A percentile compares a stretch with the other conserved stretches of the same genome.
Conservation (phyloP, 306 rosid genomes). For the Chamaecrista fasciculata region DNA sequence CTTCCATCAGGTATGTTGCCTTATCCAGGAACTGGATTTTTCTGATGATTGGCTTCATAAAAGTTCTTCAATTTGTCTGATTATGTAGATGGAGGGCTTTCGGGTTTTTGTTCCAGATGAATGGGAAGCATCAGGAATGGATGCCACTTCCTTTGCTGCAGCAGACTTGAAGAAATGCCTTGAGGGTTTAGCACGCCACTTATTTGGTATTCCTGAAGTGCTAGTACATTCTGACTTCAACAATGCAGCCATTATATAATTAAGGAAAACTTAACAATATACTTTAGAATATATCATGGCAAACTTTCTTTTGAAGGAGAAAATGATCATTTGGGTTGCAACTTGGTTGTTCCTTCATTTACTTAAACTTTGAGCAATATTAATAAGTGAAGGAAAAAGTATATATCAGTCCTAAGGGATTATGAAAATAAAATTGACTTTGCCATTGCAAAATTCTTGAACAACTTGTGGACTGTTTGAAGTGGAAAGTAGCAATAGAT, state of each 20-base stretch:
- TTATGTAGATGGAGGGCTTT: conserved; percentile 90
- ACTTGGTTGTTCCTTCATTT: not conserved
- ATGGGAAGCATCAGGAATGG: conserved; percentile 74
- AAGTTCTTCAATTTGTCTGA: conserved; percentile 28
- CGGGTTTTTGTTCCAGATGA: conserved; percentile 75
- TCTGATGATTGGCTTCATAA: conserved; percentile 21
- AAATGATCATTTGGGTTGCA: conserved; percentile 14
- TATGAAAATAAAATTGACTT: not conserved
- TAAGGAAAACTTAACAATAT: not conserved
- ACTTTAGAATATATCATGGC: conserved; percentile 1
- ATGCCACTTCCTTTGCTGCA: conserved; percentile 76
- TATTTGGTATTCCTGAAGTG: conserved; percentile 68
- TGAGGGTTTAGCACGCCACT: conserved; percentile 90
- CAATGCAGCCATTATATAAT: not conserved
- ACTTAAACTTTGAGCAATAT: conserved; percentile 17
- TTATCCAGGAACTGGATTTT: not conserved
- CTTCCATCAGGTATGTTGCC: conserved; percentile 77
- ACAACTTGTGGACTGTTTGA: not conserved
- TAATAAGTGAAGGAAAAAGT: not conserved
- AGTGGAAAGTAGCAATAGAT: conserved; percentile 5
- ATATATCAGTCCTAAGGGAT: conserved; percentile 4
- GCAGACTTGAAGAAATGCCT: conserved; percentile 87
- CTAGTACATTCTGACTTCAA: too few relatives aligned
- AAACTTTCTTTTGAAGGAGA: conserved; percentile 1
- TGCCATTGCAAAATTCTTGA: conserved; percentile 1